Percentiles rank a stretch among this genome's conserved stretches.
Conservation (phyloP, 225 moss, liverwort and hornwort species). For the Climacium dendroides region DNA sequence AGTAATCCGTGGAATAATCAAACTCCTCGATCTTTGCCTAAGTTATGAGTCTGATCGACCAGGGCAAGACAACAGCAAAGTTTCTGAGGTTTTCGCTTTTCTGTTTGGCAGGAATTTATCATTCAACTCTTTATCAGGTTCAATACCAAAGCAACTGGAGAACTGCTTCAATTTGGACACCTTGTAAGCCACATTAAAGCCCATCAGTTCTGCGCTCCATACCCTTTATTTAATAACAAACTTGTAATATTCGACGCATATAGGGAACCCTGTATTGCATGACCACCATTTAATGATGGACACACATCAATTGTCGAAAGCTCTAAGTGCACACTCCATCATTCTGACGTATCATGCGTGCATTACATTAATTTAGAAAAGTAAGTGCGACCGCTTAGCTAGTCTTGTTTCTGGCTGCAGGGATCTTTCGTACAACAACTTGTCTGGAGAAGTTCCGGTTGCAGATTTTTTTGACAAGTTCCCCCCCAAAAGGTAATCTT, state of each 20-base stretch:
- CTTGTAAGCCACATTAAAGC: conserved; percentile 12
- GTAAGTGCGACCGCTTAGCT: not conserved
- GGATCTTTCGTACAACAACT: conserved; percentile 76
- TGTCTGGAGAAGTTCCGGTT: conserved; percentile 63
- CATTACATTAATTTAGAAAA: not conserved
- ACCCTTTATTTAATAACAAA: not conserved
- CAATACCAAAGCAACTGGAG: conserved; percentile 56
- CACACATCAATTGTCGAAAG: not conserved
- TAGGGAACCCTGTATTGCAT: not conserved
- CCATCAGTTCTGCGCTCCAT: not conserved
- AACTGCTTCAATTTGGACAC: conserved; percentile 56
- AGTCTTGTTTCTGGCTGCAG: conserved; percentile 2
- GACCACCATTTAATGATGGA: not conserved
- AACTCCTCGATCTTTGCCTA: not conserved
- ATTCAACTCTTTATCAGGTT: conserved; percentile 59
- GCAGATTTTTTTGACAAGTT: conserved; percentile 57
- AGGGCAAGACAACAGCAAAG: not conserved
- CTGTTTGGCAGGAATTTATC: conserved; percentile 43
- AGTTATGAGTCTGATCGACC: not conserved
- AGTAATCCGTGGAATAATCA: not conserved
- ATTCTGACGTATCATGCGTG: not conserved
- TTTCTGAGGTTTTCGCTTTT: not conserved
- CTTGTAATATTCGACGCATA: not conserved
- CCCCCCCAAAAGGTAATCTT: conserved; percentile 34
- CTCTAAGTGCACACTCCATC: not conserved